Base-by-base conservation (phyloP, 192 early-diverging fungal genomes). In the Coemansia sp. region DNA sequence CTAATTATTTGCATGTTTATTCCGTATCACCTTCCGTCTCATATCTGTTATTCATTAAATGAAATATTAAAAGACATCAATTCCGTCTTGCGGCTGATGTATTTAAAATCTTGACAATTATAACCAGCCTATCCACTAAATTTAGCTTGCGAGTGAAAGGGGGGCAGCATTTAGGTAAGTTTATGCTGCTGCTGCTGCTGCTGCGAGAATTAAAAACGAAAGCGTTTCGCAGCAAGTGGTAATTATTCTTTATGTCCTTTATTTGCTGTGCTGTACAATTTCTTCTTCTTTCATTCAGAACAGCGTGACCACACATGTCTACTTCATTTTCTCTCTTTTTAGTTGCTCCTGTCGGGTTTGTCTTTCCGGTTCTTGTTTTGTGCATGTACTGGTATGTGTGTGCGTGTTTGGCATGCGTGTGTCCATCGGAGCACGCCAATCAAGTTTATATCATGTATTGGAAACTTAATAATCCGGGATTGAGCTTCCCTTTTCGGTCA, bases 241-340 rank as follows among this genome's bases (percentile, higher is more conserved):
- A 34, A 34, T 6, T 34, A 6, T 34, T 6, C 32, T 34, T 34
- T 34, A 34, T 34, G 4, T 34, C 32, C 32, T 34, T 34, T 34
- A 6, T 34, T 34, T n/a, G n/a, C n/a, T n/a, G n/a, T n/a, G n/a
- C n/a, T n/a, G n/a, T n/a, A n/a, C n/a, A n/a, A n/a, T n/a, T n/a
- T n/a, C n/a, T n/a, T n/a, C n/a, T n/a, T n/a, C n/a, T n/a, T n/a
- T n/a, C n/a, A n/a, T n/a, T n/a, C n/a, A n/a, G 32, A 6, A 23
- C 48, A 50, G 8, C 48, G 48, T 50, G 48, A 50, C 48, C 48
- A 50, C 23, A 50, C 48, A 50, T 50, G 20, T 19, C 48, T 50
- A 19, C 48, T 4, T 50, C 20, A 11, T 9, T 50, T 50, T 3
- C 18, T 23, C 20, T 19, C 14, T 50, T 50, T 23, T n/a, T n/a